These are phyloP conservation scores for Flagelloscypha sp. DNA, from an alignment of 768 basidiomycete species.

Conservation along the genomic window DNA sequence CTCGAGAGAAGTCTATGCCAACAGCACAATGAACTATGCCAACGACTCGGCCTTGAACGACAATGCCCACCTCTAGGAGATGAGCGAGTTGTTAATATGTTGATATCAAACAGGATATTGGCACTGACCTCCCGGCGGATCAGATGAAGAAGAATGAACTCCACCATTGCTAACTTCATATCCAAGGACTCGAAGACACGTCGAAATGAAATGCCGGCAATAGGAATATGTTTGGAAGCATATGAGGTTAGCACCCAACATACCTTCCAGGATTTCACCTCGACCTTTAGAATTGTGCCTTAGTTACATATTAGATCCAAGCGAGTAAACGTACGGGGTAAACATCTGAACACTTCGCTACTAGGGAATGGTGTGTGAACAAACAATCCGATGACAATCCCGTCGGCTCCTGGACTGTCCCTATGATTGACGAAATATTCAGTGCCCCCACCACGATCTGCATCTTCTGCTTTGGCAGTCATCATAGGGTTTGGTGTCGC, in stretches of 20 bases:
- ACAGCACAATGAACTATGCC: constrained; percentile 88
- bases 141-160: too few relatives aligned
- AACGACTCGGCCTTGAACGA: constrained; percentile 79
- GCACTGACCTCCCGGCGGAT: too few relatives aligned
- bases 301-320: too few relatives aligned
- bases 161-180: constrained; percentile 69
- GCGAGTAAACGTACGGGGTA: constrained; percentile 58
- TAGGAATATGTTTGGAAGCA: constrained; percentile 99
- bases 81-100: too few relatives aligned
- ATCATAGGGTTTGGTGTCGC: too few relatives aligned
- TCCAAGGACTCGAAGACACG: constrained; percentile 93
- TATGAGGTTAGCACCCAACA: constrained; percentile 94
- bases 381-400: constrained; percentile 87
- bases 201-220: constrained; percentile 88
- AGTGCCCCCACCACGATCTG: too few relatives aligned
- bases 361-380: constrained; percentile 98
- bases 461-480: too few relatives aligned
- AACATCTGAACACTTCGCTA: constrained; percentile 90
- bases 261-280: constrained; percentile 92
- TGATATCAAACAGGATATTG: neutral
- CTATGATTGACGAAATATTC: too few relatives aligned
- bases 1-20: constrained; percentile 88
- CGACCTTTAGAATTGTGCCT: constrained; percentile 55
- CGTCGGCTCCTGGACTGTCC: too few relatives aligned
- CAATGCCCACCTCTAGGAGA: constrained; percentile 54